phyloP scores from a whole-genome alignment of 1,284 basidiomycete species.

The Peniophora sp. region DNA sequence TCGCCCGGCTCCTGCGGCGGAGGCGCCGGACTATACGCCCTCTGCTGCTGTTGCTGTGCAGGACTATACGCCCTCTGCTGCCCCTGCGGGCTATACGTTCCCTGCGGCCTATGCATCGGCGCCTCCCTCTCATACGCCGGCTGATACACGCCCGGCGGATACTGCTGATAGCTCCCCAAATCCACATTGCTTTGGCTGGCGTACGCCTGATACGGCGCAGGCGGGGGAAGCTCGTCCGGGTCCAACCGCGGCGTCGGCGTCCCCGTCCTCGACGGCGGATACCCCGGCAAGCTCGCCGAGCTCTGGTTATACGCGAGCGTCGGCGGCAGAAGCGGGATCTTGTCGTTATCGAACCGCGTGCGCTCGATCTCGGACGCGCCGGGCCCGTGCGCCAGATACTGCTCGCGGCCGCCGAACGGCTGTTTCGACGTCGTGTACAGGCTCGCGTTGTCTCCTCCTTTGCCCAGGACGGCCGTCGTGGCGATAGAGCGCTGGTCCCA shows the following conservation, averaged over 20 bases:
- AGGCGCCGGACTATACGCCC: too few species aligned
- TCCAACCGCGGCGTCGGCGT: conserved; percentile 12
- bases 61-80: too few species aligned
- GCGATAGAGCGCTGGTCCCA: conserved; percentile 71
- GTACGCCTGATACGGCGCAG: conserved; percentile 24
- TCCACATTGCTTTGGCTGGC: conserved; percentile 1
- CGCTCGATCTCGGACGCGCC: conserved; percentile 46
- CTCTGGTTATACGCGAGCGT: neutral
- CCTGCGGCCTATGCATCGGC: conserved; percentile 37
- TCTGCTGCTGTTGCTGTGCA: too few species aligned
- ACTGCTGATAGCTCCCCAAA: conserved; percentile 1
- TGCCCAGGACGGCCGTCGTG: conserved; percentile 39
- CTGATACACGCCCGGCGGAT: conserved; percentile 20
- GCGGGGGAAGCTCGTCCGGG: conserved; percentile 13
- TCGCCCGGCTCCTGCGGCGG: neutral
- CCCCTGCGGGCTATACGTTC: conserved; percentile 15
- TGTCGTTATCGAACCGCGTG: conserved; percentile 43
- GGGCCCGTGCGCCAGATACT: conserved; percentile 42
- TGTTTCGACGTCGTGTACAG: conserved; percentile 32
- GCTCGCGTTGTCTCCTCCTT: conserved; percentile 25
- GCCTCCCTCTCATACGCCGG: conserved; percentile 31
- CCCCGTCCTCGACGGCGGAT: neutral
- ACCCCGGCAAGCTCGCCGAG: conserved; percentile 7
- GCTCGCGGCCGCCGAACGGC: conserved; percentile 40
- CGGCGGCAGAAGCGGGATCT: conserved; percentile 42